A percentile compares a stretch with the other conserved stretches of the same genome.
Evolutionary conservation across 805 yeast genomes (phyloP).

Genomic region (Wickerhamomyces rabaulensis): DNA sequence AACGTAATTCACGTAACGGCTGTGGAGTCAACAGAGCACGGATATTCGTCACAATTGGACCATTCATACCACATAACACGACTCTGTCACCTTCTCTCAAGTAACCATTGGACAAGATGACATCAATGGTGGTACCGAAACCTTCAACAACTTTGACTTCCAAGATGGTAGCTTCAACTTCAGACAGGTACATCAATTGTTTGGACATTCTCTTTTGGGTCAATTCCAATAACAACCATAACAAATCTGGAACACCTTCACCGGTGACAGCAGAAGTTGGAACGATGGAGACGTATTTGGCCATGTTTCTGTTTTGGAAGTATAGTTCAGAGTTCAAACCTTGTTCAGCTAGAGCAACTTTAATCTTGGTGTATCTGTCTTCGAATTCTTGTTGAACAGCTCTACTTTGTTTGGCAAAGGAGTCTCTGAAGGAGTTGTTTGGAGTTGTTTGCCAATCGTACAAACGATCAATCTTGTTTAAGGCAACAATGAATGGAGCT

Average conservation of each 20-base stretch:
- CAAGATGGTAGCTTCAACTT: constrained; percentile 91
- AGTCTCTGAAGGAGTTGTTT: constrained; percentile 93
- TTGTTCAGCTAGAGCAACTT: constrained; percentile 92
- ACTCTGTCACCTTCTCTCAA: constrained; percentile 92
- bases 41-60: constrained; percentile 94
- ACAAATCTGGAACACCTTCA: constrained; percentile 98
- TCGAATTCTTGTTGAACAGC: constrained; percentile 91
- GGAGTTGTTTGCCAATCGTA: constrained; percentile 91
- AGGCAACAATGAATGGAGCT: constrained; percentile 96
- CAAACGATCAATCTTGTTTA: constrained; percentile 95
- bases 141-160: constrained; percentile 99
- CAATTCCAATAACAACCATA: constrained; percentile 90
- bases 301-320: constrained; percentile 88
- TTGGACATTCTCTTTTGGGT: constrained; percentile 99
- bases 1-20: constrained; percentile 91
- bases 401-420: constrained; percentile 73
- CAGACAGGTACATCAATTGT: constrained; percentile 92
- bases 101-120: constrained; percentile 93
- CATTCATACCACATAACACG: constrained; percentile 95
- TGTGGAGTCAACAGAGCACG: constrained; percentile 97
- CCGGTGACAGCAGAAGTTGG: constrained; percentile 99
- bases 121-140: constrained; percentile 98
- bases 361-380: constrained; percentile 77
- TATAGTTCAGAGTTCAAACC: constrained; percentile 97
- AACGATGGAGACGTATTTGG: constrained; percentile 91